Percentiles rank a stretch among this genome's conserved stretches.
Evolutionary conservation across 176 grass and related monocot genomes (phyloP).

Genomic region (Zoysia japonica): DNA sequence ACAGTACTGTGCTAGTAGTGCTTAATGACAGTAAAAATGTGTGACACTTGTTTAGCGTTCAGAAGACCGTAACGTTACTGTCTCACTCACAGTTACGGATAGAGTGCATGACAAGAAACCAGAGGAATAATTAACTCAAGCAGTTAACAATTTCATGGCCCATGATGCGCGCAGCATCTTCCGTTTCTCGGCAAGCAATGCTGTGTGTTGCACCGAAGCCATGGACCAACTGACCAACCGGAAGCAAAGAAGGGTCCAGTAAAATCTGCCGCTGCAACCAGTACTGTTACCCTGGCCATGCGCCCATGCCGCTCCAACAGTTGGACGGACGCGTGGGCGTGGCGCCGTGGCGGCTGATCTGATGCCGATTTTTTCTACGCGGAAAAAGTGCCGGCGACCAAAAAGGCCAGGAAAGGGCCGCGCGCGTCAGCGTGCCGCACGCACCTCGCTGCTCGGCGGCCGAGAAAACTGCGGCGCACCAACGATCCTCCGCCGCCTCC

Average conservation of each 20-base stretch:
- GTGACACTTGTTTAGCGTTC: neutral
- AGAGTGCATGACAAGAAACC: neutral
- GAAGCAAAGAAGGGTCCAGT: neutral
- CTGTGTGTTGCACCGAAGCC: neutral
- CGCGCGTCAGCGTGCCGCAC: constrained; percentile 22
- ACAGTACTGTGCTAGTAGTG: too few relatives aligned
- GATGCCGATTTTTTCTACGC: neutral
- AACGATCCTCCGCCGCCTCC: neutral
- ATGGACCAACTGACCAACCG: neutral
- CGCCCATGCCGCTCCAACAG: too few relatives aligned
- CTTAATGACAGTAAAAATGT: too few relatives aligned
- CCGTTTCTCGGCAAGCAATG: neutral
- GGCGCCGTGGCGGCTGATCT: neutral
- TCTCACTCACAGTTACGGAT: neutral
- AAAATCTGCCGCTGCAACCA: neutral
- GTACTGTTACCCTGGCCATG: too few relatives aligned
- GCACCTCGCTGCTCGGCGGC: constrained; percentile 9
- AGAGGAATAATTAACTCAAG: neutral
- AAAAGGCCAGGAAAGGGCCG: neutral
- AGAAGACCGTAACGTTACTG: too few relatives aligned
- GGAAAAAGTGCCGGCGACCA: constrained; percentile 2
- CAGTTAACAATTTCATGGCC: neutral
- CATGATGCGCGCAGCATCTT: neutral
- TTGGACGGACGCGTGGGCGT: too few relatives aligned
- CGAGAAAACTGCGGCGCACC: constrained; percentile 20